Evolutionary conservation across 805 yeast genomes (phyloP).

Genomic region (Danielia oregonensis): DNA sequence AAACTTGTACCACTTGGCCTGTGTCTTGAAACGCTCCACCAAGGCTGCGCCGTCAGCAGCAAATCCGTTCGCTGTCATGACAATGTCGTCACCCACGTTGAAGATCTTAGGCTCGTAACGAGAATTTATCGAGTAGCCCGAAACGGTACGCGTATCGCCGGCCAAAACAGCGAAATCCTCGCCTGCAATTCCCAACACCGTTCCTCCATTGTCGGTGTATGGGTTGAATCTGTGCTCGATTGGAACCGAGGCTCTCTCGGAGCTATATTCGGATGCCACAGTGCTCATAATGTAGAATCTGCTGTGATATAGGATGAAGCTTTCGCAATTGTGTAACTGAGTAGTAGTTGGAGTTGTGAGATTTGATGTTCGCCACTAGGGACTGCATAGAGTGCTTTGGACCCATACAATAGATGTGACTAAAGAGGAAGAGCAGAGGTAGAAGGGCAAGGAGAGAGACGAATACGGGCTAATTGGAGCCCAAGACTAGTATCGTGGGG

Average conservation of each 20-base stretch:
- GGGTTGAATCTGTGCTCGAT: conserved; percentile 93
- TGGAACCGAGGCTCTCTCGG: conserved; percentile 41
- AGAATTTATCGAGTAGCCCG: conserved; percentile 90
- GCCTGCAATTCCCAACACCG: conserved; percentile 96
- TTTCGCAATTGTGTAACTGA: background rate
- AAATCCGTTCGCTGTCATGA: conserved; percentile 92
- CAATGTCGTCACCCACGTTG: conserved; percentile 81
- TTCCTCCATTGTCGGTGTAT: conserved; percentile 94
- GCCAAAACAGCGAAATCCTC: conserved; percentile 95
- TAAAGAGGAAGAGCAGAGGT: no score
- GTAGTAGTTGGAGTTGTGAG: conserved; percentile 1
- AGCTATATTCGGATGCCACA: conserved; percentile 16
- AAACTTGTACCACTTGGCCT: conserved; percentile 89
- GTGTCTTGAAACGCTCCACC: conserved; percentile 65
- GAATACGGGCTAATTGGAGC: no score
- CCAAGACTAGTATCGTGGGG: no score
- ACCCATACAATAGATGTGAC: no score
- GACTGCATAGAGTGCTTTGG: no score
- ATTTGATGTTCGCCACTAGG: no score
- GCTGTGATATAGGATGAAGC: background rate
- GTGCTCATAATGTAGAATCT: conserved; percentile 14
- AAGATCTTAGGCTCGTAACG: conserved; percentile 89
- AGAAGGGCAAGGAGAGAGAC: no score
- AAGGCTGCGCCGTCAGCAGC: conserved; percentile 92
- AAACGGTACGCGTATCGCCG: conserved; percentile 96